Evolutionary conservation across 441 rosid genomes (phyloP).

Genomic region (Breynia disticha): DNA sequence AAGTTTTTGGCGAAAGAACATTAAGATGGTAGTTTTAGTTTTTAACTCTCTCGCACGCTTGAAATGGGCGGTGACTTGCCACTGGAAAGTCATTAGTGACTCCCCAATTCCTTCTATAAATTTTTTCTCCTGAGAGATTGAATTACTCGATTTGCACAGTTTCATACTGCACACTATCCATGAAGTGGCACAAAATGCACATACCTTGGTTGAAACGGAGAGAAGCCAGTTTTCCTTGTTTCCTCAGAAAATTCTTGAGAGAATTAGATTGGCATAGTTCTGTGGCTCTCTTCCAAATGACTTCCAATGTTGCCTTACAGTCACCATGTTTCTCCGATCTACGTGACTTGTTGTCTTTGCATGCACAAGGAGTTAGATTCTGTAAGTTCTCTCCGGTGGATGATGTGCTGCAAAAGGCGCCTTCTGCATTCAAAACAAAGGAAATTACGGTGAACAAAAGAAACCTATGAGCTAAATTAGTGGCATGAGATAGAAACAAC

Average conservation of each 20-base stretch:
- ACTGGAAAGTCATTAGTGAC: too few species aligned
- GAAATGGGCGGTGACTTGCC: too few species aligned
- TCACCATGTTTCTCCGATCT: conserved; percentile 27
- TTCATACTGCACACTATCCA: not conserved
- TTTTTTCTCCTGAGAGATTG: not conserved
- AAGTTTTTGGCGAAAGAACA: too few species aligned
- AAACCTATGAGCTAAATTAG: not conserved
- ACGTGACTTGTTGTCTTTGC: conserved; percentile 30
- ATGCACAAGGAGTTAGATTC: conserved; percentile 28
- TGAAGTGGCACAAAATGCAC: not conserved
- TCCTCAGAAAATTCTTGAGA: conserved; percentile 54
- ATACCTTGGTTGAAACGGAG: conserved; percentile 61
- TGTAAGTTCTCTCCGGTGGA: conserved; percentile 40
- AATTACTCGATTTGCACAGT: not conserved
- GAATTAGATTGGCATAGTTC: conserved; percentile 66
- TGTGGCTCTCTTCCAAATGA: conserved; percentile 57
- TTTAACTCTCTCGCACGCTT: too few species aligned
- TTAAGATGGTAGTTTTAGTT: too few species aligned
- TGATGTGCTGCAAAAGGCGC: conserved; percentile 38
- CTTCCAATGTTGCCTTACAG: conserved; percentile 45
- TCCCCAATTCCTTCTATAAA: too few species aligned
- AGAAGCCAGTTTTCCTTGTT: conserved; percentile 67
- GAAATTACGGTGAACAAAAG: not conserved
- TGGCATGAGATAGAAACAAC: not conserved
- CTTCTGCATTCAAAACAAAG: conserved; percentile 27